A percentile compares a stretch with the other conserved stretches of the same genome.
phyloP scores from a whole-genome alignment of 202 grass and related monocot genomes.

The Miscanthus sacchariflorus region DNA sequence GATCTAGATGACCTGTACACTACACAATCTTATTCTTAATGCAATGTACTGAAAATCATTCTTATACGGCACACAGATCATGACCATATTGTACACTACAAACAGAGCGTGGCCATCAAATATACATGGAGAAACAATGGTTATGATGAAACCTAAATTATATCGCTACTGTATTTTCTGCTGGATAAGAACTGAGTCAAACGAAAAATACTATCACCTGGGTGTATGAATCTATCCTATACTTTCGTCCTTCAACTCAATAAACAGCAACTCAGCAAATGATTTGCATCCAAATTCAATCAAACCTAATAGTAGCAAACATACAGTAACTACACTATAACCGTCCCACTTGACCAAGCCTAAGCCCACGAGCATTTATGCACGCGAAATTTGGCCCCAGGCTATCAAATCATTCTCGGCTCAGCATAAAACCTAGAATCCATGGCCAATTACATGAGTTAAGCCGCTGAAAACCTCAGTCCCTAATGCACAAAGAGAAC shows the following conservation, averaged over 20 bases:
- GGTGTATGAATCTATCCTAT: background rate
- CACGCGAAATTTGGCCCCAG: background rate
- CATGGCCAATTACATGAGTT: background rate
- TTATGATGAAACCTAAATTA: background rate
- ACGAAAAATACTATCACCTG: background rate
- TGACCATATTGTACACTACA: background rate
- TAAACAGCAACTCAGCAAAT: background rate
- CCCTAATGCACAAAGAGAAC: background rate
- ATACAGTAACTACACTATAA: background rate
- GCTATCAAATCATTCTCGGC: conserved; percentile 8
- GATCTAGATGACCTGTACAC: background rate
- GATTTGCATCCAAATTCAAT: background rate
- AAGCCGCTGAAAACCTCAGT: background rate
- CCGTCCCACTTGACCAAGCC: background rate
- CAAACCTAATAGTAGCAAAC: background rate
- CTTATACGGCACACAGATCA: background rate
- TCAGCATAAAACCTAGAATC: background rate
- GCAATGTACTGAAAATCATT: background rate
- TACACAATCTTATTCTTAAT: conserved; percentile 16
- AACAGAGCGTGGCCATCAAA: background rate
- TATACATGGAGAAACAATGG: background rate
- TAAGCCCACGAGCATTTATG: conserved; percentile 1
- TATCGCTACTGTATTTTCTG: background rate
- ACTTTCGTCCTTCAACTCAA: background rate
- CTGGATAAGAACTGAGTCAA: background rate